Conservation (phyloP, 768 basidiomycete species). For the Rickenella mellea region DNA sequence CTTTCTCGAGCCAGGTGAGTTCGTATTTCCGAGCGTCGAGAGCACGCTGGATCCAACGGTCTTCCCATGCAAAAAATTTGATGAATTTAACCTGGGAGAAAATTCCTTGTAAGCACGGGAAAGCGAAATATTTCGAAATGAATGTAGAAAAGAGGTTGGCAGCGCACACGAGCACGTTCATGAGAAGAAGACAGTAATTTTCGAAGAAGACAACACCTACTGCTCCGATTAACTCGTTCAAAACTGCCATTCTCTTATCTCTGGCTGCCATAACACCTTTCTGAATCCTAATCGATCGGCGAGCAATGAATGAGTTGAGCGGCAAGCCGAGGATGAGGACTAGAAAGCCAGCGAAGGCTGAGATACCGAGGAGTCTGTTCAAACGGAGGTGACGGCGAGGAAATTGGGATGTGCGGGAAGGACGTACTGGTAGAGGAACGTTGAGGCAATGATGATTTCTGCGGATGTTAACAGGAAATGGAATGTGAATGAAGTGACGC, state of each 20-base stretch:
- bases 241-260: constrained; percentile 33
- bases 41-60: constrained; percentile 33
- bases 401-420: background rate
- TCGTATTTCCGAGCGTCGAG: constrained; percentile 59
- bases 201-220: constrained; percentile 14
- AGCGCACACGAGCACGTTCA: no score
- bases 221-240: constrained; percentile 35
- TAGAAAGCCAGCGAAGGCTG: constrained; percentile 36
- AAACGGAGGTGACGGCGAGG: constrained; percentile 4
- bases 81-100: constrained; percentile 22
- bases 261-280: constrained; percentile 22
- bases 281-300: constrained; percentile 27
- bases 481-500: constrained; percentile 18
- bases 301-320: constrained; percentile 29
- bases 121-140: background rate
- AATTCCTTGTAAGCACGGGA: background rate
- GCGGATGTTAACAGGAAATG: constrained; percentile 1
- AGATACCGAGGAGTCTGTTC: constrained; percentile 32
- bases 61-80: constrained; percentile 34
- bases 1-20: constrained; percentile 69
- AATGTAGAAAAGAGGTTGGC: no score
- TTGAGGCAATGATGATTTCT: constrained; percentile 21
- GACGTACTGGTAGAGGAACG: constrained; percentile 26
- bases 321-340: constrained; percentile 30
- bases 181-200: no score